Base-by-base conservation (phyloP, 495 filamentous ascomycete species). In the Annulohypoxylon maeteangense region DNA sequence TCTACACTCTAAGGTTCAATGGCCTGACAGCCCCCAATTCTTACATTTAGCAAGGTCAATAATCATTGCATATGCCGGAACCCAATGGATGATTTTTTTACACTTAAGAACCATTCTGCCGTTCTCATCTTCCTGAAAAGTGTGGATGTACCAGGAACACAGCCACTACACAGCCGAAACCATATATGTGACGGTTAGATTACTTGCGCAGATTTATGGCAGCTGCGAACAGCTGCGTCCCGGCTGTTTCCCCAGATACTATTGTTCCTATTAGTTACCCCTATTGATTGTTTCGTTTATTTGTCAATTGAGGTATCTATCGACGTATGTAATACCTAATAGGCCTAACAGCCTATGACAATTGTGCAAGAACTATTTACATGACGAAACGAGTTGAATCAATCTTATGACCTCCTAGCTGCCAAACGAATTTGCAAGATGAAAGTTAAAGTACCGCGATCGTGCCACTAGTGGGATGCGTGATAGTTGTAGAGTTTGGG, bases 281-380 rank as follows among this genome's bases (percentile, higher is more conserved):
- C 32, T 36, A 36, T 36, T 36, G 7, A 23, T 23, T 18, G 44
- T 47, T 47, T 22, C n/a, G 5, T 23, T 47, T 23, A 47, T 47
- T 47, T 22, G 16, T 4, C 11, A 7, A 10, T 14, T 8, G 3
- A 6, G 5, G 12, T 50, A 50, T 22, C 20, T 27, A 27, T 27
- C 8, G 47, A 27, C 5, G 18, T 50, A 50, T 27, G 47, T 50
- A 50, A 1, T 42, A 42, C 7, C 4, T 36, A 36, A 5, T 14
- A 40, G 11, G 36, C 34, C 34, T 38, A 12, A 10, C 3, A 16
- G n/a, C 38, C 38, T 42, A 42, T 7, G 22, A 5, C 22, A 50
- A 50, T 27, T 27, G 20, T 25, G 47, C 47, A 50, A 50, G 47
- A 50, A 16, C 47, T 50, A 50, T 50, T 4, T 25, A 50, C 47